A percentile compares a stretch with the other conserved stretches of the same genome.
Conservation (phyloP, 768 basidiomycete species). For the Suillus tomentosus region DNA sequence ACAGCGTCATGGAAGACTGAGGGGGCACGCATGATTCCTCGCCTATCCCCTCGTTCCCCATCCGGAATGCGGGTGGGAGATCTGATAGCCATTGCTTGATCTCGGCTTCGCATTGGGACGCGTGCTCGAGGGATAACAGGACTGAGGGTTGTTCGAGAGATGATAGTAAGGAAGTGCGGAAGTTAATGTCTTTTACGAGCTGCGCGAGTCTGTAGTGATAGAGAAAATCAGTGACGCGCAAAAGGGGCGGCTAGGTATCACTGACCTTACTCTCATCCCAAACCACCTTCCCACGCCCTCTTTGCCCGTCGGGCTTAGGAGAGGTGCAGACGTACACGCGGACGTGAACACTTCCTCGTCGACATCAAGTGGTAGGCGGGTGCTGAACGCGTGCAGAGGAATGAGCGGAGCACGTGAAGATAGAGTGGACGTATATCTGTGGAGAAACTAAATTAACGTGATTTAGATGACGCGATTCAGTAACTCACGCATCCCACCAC, state of each 20-base stretch:
- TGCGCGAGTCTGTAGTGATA: constrained; percentile 51
- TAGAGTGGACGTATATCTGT: constrained; percentile 4
- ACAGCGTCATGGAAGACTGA: background rate
- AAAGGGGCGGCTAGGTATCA: background rate
- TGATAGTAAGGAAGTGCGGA: background rate
- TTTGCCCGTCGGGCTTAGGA: constrained; percentile 29
- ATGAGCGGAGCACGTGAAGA: constrained; percentile 45
- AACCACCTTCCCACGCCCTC: constrained; percentile 40
- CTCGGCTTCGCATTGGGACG: constrained; percentile 56
- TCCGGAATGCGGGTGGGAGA: constrained; percentile 52
- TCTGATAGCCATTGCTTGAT: constrained; percentile 54
- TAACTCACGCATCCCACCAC: constrained; percentile 75
- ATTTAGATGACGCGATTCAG: background rate
- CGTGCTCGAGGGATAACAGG: constrained; percentile 60
- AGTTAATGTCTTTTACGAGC: constrained; percentile 61
- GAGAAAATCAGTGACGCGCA: background rate
- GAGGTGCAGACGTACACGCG: constrained; percentile 46
- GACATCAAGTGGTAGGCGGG: constrained; percentile 56
- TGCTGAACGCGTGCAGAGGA: constrained; percentile 53
- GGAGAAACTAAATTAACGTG: background rate
- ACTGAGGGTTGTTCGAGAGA: background rate
- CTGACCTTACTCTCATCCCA: constrained; percentile 57
- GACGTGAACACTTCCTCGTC: constrained; percentile 56
- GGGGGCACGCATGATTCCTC: background rate
- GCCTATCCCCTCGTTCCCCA: constrained; percentile 34